phyloP scores from a whole-genome alignment of 1,139 yeast genomes.

The Blastobotrys buckinghamii region DNA sequence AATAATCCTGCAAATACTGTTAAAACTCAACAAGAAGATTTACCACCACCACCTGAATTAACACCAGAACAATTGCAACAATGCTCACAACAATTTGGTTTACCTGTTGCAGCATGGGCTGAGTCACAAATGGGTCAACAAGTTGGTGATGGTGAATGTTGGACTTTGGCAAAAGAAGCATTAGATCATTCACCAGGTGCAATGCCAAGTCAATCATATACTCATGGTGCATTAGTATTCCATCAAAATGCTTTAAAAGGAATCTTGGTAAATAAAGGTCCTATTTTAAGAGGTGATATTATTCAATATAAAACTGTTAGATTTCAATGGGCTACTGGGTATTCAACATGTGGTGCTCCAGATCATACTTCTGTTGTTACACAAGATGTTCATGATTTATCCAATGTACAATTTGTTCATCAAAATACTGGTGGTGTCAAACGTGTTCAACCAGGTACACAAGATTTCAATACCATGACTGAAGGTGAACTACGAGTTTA shows the following conservation, averaged over 20 bases:
- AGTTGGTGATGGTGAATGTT: slow-evolving; percentile 72
- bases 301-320: slow-evolving; percentile 42
- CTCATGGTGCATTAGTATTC: slow-evolving; percentile 55
- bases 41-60: slow-evolving; percentile 49
- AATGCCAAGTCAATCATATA: slow-evolving; percentile 47
- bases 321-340: slow-evolving; percentile 31
- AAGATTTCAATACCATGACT: slow-evolving; percentile 40
- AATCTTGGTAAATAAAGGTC: slow-evolving; percentile 27
- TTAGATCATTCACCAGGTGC: slow-evolving; percentile 62
- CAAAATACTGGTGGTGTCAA: slow-evolving; percentile 54
- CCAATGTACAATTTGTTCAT: slow-evolving; percentile 44
- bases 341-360: slow-evolving; percentile 46
- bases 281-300: slow-evolving; percentile 42
- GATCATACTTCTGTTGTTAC: slow-evolving; percentile 62
- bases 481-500: slow-evolving; percentile 48
- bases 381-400: slow-evolving; percentile 24
- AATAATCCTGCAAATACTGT: slow-evolving; percentile 28
- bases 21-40: slow-evolving; percentile 36
- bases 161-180: slow-evolving; percentile 70
- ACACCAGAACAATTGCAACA: slow-evolving; percentile 36
- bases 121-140: slow-evolving; percentile 48
- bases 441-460: slow-evolving; percentile 43
- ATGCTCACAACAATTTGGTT: slow-evolving; percentile 33
- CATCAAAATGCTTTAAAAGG: slow-evolving; percentile 30
- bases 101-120: slow-evolving; percentile 55